These are phyloP conservation scores for Limonomyces culmigenus DNA, from an alignment of 1,284 basidiomycete genomes.

Conservation along the genomic window DNA sequence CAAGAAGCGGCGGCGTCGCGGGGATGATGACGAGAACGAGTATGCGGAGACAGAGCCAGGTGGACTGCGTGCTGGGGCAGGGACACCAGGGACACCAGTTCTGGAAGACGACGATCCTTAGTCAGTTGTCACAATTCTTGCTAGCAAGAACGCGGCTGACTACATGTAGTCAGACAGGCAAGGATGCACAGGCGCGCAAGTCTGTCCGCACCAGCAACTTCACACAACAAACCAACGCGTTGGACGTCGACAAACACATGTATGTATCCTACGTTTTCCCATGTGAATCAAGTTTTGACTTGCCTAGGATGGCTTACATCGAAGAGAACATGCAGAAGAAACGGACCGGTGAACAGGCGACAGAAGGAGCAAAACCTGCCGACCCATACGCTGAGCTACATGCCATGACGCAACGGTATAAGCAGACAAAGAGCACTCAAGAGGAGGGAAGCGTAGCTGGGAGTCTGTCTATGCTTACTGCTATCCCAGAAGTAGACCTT, in stretches of 20 bases:
- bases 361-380: constrained; percentile 24
- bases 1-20: constrained; percentile 50
- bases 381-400: constrained; percentile 78
- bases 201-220: constrained; percentile 83
- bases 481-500: constrained; percentile 92
- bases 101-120: constrained; percentile 35
- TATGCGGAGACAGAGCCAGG: constrained; percentile 18
- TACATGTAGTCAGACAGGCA: constrained; percentile 34
- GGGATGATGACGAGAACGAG: constrained; percentile 27
- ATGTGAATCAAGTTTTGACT: background rate
- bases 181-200: constrained; percentile 52
- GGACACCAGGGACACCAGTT: no score
- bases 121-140: constrained; percentile 25
- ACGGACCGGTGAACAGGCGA: constrained; percentile 32
- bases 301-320: constrained; percentile 90
- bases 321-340: constrained; percentile 84
- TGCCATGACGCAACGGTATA: constrained; percentile 60
- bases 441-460: constrained; percentile 91
- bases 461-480: constrained; percentile 86
- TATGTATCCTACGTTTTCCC: constrained; percentile 19
- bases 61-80: constrained; percentile 34
- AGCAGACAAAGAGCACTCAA: constrained; percentile 28
- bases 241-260: constrained; percentile 99
- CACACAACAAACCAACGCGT: constrained; percentile 87
- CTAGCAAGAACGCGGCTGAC: constrained; percentile 3